Evolutionary conservation across 2,329 filamentous ascomycete genomes (phyloP), one percentile per base, ranked within the genome.

Genomic region (Fusarium vanettenii): DNA sequence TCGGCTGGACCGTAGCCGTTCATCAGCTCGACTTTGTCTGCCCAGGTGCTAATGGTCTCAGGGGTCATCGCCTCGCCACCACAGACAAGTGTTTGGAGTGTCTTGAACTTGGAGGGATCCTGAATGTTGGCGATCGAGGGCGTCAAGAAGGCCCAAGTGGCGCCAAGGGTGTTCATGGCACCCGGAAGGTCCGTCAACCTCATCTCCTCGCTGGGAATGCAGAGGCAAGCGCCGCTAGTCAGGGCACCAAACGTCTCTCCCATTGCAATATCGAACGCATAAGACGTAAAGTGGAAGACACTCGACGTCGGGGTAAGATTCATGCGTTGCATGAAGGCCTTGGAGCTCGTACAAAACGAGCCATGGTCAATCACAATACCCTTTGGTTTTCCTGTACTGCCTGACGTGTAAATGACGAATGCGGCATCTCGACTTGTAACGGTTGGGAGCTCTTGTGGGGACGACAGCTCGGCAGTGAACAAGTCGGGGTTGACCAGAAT

Each of bases 1-100:
- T 79, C 78, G 1, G 78, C 71, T 8, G 78, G 78, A 0, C 78
- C 78, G 13, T 78, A 79, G 6, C 74, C 77, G 11, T 79, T 79
- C 0, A 78, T 69, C 18, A 79, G 6, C 14, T 69, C 45, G 7
- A 77, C 63, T 14, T 62, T 69, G n/a, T 63, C 64, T 20, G 57
- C 67, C 77, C 77, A 79, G 2, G 27, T 62, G 18, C 60, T 60
- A 5, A 76, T 61, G 1, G 72, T 71, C 4, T 79, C 77, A 0
- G 64, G 27, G 0, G 74, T 64, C 4, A 78, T 52, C 4, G 73
- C 33, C 25, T 80, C 78, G 1, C 78, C 78, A 18, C 75, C 77
- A 0, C 73, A 75, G 8, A 78, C 69, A 1, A 78, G 64, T 0
- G 71, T 72, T 39, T 67, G 1, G 0, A 78, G 35, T 3, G 70